Evolutionary conservation across 2,329 filamentous ascomycete species (phyloP).

Genomic region (Epichloe glyceriae): DNA sequence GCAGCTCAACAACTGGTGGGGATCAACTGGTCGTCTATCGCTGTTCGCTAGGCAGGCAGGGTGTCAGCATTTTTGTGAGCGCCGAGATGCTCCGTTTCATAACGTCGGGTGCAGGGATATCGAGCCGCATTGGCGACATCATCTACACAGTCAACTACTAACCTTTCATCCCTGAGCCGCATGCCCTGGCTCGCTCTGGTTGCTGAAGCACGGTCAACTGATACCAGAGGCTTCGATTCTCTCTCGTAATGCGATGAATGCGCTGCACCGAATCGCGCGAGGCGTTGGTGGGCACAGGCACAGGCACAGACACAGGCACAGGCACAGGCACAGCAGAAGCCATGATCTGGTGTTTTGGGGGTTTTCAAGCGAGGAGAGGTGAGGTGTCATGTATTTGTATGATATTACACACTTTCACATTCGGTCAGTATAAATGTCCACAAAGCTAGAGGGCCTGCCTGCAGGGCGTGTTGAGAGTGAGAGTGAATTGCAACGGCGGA

Average conservation of each 20-base stretch:
- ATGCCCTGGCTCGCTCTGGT: constrained; percentile 85
- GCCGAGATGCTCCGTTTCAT: background rate
- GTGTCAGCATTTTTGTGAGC: constrained; percentile 9
- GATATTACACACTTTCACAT: too few species aligned
- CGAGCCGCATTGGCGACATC: too few species aligned
- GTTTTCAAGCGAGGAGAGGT: background rate
- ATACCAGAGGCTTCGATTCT: constrained; percentile 70
- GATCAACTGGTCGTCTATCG: constrained; percentile 85
- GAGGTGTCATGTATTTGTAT: background rate
- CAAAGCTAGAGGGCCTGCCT: too few species aligned
- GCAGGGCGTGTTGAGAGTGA: too few species aligned
- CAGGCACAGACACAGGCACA: constrained; percentile 11
- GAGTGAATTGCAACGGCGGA: too few species aligned
- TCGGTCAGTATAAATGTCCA: too few species aligned
- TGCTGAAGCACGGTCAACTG: constrained; percentile 80
- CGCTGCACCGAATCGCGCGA: constrained; percentile 32
- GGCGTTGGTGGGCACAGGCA: constrained; percentile 13
- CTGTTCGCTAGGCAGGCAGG: constrained; percentile 21
- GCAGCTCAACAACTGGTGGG: constrained; percentile 88
- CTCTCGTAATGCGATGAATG: constrained; percentile 43
- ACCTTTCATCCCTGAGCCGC: constrained; percentile 93
- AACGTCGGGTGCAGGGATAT: too few species aligned
- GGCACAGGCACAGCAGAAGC: constrained; percentile 19
- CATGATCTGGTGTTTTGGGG: constrained; percentile 14
- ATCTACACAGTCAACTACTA: constrained; percentile 20